Evolutionary conservation across 1,284 basidiomycete genomes (phyloP).

Genomic region (Sanghuangporus weigelae): DNA sequence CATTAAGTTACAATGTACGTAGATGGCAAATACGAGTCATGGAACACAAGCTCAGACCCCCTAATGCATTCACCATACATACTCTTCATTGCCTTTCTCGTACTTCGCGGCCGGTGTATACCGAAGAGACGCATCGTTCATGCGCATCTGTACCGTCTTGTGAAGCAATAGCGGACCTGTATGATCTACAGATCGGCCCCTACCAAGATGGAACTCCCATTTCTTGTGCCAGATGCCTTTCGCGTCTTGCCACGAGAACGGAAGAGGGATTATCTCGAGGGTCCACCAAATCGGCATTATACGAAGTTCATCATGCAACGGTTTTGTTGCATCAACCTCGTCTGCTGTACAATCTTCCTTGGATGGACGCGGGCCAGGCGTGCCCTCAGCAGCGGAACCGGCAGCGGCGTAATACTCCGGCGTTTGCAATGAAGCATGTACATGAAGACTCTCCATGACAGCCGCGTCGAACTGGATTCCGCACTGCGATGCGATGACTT

Average conservation of each 20-base stretch:
- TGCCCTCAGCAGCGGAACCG: neutral
- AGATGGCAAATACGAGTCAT: neutral
- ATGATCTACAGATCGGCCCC: slow-evolving; percentile 40
- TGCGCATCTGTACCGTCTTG: slow-evolving; percentile 45
- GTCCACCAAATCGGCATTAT: slow-evolving; percentile 33
- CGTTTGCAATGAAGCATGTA: slow-evolving; percentile 4
- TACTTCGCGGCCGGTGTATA: slow-evolving; percentile 50
- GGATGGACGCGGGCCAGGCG: neutral
- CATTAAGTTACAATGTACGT: neutral
- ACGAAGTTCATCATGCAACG: slow-evolving; percentile 33
- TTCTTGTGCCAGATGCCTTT: slow-evolving; percentile 30
- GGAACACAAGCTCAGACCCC: neutral
- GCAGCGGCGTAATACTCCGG: neutral
- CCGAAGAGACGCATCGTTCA: slow-evolving; percentile 35
- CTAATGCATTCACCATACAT: slow-evolving; percentile 31
- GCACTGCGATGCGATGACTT: slow-evolving; percentile 41
- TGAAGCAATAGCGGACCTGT: slow-evolving; percentile 42
- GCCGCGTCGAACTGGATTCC: slow-evolving; percentile 46
- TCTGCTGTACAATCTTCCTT: slow-evolving; percentile 1
- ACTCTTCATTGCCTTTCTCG: slow-evolving; percentile 40
- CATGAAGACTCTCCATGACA: slow-evolving; percentile 31
- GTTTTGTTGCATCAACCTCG: slow-evolving; percentile 20
- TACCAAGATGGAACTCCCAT: slow-evolving; percentile 38
- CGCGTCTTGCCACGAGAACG: slow-evolving; percentile 32
- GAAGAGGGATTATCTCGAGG: slow-evolving; percentile 38